Conservation (phyloP, 805 yeast species). For the Candida silvatica region DNA sequence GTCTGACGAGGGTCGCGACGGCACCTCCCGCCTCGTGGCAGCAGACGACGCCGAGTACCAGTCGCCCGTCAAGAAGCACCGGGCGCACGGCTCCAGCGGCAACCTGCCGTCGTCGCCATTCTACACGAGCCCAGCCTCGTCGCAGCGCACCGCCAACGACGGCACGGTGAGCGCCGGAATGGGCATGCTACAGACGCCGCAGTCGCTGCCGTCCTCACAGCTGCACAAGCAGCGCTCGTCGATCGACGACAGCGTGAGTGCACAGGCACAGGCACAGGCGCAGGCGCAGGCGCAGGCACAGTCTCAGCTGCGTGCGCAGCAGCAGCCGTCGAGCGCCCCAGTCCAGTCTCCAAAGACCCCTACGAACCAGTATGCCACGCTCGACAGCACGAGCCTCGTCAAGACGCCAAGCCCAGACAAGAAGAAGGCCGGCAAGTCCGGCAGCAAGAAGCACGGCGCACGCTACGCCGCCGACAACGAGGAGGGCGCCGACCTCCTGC, state of each 20-base stretch:
- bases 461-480: constrained; percentile 20
- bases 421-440: background rate
- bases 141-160: constrained; percentile 8
- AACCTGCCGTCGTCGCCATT: constrained; percentile 24
- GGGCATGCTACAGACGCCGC: constrained; percentile 12
- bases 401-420: constrained; percentile 2
- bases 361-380: constrained; percentile 10
- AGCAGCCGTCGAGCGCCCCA: background rate
- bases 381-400: background rate
- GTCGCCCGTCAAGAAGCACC: constrained; percentile 20
- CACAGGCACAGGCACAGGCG: background rate
- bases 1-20: background rate
- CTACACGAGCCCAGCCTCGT: constrained; percentile 13
- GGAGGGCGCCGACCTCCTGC: constrained; percentile 76
- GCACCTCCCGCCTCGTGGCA: constrained; percentile 7
- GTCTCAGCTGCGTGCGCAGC: constrained; percentile 1
- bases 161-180: too few relatives aligned
- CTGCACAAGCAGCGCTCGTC: constrained; percentile 4
- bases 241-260: too few relatives aligned
- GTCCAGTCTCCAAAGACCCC: constrained; percentile 24
- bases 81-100: constrained; percentile 8
- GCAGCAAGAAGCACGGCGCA: constrained; percentile 1
- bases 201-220: constrained; percentile 8
- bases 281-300: background rate
- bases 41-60: constrained; percentile 15